Percentiles rank a stretch among this genome's conserved stretches.
These are phyloP conservation scores for Candida tropicalis DNA, from an alignment of 1,139 yeast species.

Conservation along the genomic window DNA sequence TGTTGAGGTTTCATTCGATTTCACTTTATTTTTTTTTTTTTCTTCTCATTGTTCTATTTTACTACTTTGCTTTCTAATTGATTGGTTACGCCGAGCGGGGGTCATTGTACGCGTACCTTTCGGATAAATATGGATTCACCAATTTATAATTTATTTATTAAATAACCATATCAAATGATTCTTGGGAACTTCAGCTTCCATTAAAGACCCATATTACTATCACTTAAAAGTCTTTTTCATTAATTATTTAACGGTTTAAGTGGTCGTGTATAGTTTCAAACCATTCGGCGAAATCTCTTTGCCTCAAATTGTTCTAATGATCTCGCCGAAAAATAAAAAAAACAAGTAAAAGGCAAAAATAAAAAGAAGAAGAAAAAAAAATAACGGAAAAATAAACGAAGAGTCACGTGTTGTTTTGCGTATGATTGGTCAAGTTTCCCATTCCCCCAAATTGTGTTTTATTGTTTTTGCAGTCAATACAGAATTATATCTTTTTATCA, in stretches of 20 bases:
- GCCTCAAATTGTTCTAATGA: background rate
- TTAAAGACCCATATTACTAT: background rate
- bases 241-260: too few relatives aligned
- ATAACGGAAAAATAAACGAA: background rate
- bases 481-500: background rate
- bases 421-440: too few relatives aligned
- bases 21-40: background rate
- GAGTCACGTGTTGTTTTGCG: background rate
- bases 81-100: slow-evolving; percentile 5
- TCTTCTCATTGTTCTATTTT: background rate
- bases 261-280: background rate
- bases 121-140: background rate
- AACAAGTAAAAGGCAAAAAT: too few relatives aligned
- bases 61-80: background rate
- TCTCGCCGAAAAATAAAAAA: background rate
- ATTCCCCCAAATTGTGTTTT: background rate
- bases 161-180: background rate
- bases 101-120: background rate
- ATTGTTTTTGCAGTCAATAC: background rate
- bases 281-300: slow-evolving; percentile 3
- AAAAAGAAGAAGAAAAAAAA: background rate
- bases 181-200: too few relatives aligned
- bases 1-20: slow-evolving; percentile 1
- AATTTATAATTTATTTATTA: background rate
- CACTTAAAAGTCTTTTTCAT: background rate